Base-by-base conservation (phyloP, 2,329 filamentous ascomycete genomes). In the Furcasterigmium sp. region DNA sequence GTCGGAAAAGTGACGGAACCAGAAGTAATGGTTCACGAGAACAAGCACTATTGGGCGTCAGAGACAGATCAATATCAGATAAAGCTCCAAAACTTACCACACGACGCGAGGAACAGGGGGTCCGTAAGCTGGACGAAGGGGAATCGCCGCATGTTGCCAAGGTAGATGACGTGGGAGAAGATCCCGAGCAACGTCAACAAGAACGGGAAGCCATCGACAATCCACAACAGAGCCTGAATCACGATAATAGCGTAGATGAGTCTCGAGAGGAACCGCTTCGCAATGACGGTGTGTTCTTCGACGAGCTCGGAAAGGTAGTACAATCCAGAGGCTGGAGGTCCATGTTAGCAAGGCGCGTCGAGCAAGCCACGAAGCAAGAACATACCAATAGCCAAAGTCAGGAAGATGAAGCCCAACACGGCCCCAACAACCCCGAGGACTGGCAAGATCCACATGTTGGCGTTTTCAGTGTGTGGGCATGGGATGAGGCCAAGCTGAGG, bases 301-400 rank as follows among this genome's bases (percentile, higher is more conserved):
- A 98, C 93, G 13, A 97, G 82, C 65, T 98, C 93, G 19, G 91
- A 96, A 42, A 98, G 84, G 64, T 98, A 98, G 71, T 98, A 98
- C 20, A 98, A 82, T 29, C 93, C 93, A n/a, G 90, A 96, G 30
- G 93, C 93, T 88, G 57, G n/a, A n/a, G n/a, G 23, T 11, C 14
- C 11, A 13, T 14, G 30, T 15, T 29, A 20, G 44, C 19, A 37
- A 26, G 20, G 32, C 20, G n/a, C 20, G 8, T 18, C n/a, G 32
- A 39, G 32, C 42, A 59, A 18, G 32, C 15, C 32, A 11, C 32
- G 18, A 15, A 8, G n/a, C 32, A 17, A 35, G 18, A 14, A 18
- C 66, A 37, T 76, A 88, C 86, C 87, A 60, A 98, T 97, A 44
- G 91, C 90, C 48, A 98, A 76, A 17, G 93, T 97, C 53, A 98